Base-by-base conservation (phyloP, 306 rosid genomes). In the Sicyos edulis region DNA sequence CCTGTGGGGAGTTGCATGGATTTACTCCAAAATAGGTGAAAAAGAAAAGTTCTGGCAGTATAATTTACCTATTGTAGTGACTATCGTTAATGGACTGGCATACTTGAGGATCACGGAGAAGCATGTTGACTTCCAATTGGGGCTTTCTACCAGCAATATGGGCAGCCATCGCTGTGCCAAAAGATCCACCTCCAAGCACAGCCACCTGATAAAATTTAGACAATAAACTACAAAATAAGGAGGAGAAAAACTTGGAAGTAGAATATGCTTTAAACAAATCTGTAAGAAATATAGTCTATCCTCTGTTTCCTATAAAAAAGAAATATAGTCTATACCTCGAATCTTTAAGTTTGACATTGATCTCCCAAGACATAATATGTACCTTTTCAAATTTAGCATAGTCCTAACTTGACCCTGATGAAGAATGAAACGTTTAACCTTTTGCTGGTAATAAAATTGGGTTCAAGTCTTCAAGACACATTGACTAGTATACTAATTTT, bases 81-180 rank as follows among this genome's bases (percentile, higher is more conserved):
- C 45, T 77, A 63, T 86, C 72, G 32, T 92, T 92, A 80, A 92
- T 88, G 22, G 96, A 88, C 0, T 67, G 84, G 77, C 96, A 92
- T 79, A 92, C 84, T 85, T 83, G 84, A 81, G 91, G 85, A 73
- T 92, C 98, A 64, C 98, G 86, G 71, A 90, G 83, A 15, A 92
- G 89, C 93, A 92, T 88, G 63, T 70, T 70, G 32, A 92, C 98
- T 82, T 92, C 92, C 86, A 92, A 73, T 64, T 90, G 78, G 45
- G 89, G 77, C 84, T 90, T 92, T 68, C 88, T 85, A 74, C 81
- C 74, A 20, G 98, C 98, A 59, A 92, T 85, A 84, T 92, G 96
- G 40, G 96, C 91, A 76, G 96, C 96, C 96, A 92, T 90, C 49
- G 98, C 98, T 16, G 96, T 90, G 72, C 96, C 98, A 84, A 92